Evolutionary conservation across 2,329 filamentous ascomycete genomes (phyloP).

Genomic region (Fusarium neocosmosporiellum): DNA sequence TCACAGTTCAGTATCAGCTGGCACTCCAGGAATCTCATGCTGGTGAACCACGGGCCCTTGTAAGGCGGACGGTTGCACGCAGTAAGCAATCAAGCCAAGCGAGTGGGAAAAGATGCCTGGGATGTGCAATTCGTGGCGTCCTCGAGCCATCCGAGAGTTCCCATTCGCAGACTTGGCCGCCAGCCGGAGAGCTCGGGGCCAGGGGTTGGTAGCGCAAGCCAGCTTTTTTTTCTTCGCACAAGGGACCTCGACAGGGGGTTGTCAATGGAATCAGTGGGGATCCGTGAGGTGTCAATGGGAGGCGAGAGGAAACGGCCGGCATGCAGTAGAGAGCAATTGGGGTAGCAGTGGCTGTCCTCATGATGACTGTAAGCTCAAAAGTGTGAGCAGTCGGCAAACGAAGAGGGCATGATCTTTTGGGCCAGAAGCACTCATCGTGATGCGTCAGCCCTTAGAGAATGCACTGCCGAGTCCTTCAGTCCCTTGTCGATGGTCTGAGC

Average conservation of each 20-base stretch:
- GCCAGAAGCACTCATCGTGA: background rate
- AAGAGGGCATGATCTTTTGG: conserved; percentile 15
- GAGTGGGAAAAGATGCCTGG: conserved; percentile 19
- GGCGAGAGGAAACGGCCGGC: background rate
- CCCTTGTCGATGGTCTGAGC: conserved; percentile 11
- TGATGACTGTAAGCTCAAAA: background rate
- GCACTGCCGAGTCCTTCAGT: conserved; percentile 2
- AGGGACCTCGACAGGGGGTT: conserved; percentile 8
- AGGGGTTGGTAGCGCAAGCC: conserved; percentile 18
- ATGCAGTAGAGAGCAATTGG: background rate
- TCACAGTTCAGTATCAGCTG: conserved; percentile 16
- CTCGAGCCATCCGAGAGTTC: conserved; percentile 35
- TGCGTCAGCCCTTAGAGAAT: conserved; percentile 3
- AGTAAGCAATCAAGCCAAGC: conserved; percentile 5
- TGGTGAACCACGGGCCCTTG: conserved; percentile 21
- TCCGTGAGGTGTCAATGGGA: conserved; percentile 2
- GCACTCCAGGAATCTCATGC: conserved; percentile 16
- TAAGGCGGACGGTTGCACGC: background rate
- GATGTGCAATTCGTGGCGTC: conserved; percentile 25
- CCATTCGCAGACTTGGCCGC: conserved; percentile 40
- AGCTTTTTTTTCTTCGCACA: conserved; percentile 11
- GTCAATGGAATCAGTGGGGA: conserved; percentile 17
- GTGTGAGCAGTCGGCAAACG: background rate
- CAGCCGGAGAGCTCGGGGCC: conserved; percentile 42
- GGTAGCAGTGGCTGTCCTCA: conserved; percentile 12